phyloP scores from a whole-genome alignment of 768 basidiomycete genomes.

The Leccinum variicolor region DNA sequence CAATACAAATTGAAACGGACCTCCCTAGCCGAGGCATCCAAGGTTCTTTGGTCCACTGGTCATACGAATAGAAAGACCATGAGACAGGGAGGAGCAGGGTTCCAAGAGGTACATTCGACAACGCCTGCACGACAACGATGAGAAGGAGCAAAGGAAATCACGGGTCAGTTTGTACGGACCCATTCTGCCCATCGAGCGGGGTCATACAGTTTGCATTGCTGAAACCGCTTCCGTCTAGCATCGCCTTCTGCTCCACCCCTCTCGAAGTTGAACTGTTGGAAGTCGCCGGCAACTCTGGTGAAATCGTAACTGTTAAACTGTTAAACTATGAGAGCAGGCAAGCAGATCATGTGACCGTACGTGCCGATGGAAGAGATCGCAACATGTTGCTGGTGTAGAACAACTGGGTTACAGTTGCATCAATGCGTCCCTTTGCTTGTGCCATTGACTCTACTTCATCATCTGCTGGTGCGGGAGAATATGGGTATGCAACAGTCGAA shows the following conservation, averaged over 20 bases:
- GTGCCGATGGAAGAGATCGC: conserved; percentile 77
- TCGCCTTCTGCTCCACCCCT: conserved; percentile 86
- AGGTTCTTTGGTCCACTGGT: conserved; percentile 94
- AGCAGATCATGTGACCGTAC: neutral
- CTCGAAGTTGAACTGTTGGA: conserved; percentile 97
- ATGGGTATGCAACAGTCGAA: conserved; percentile 64
- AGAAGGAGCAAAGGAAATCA: neutral
- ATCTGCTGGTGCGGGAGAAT: conserved; percentile 63
- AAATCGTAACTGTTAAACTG: conserved; percentile 81
- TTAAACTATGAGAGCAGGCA: conserved; percentile 11
- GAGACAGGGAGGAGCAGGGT: conserved; percentile 78
- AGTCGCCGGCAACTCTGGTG: conserved; percentile 88
- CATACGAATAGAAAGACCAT: conserved; percentile 90
- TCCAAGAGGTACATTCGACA: conserved; percentile 98
- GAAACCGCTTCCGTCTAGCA: conserved; percentile 86
- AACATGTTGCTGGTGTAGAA: conserved; percentile 85
- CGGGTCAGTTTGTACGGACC: conserved; percentile 29
- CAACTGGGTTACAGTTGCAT: conserved; percentile 81
- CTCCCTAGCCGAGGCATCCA: conserved; percentile 96
- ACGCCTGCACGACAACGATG: conserved; percentile 33
- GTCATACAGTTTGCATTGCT: conserved; percentile 95
- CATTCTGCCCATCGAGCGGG: conserved; percentile 80
- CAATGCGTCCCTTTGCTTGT: conserved; percentile 81
- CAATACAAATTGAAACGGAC: conserved; percentile 27
- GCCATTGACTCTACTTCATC: conserved; percentile 50